Evolutionary conservation across 306 rosid genomes (phyloP), one percentile per base, ranked within the genome.

Genomic region (Aeschynomene evenia): DNA sequence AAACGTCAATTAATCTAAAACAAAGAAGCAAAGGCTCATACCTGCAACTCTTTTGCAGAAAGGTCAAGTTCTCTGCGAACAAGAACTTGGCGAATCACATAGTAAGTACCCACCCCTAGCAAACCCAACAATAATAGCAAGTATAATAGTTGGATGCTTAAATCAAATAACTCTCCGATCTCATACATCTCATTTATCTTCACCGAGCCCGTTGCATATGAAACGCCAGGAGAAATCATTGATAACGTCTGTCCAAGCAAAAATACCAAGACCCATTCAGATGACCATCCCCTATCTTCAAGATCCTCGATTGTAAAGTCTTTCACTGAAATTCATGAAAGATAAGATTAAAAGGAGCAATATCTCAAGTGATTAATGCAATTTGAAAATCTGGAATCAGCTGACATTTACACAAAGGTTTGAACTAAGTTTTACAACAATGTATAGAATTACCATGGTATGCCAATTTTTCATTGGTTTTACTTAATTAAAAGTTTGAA

Each of bases 41-140:
- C 98, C 85, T 88, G 98, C 85, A 93, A 80, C 77, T 90, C 98
- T 78, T 93, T 93, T 69, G 98, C 98, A 68, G 98, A 93, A 82
- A 93, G 98, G 74, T 93, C 98, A 33, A 93, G 98, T 79, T 88
- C 98, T 72, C 97, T 86, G 33, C 97, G 96, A 48, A 93, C 97
- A 71, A 93, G 98, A 76, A 93, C 91, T 84, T 93, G 98, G 52
- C 97, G 94, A 66, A 93, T 79, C 64, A 90, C 98, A 58, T 75
- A 93, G 89, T 79, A 93, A 39, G 96, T 82, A 57, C 98, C 98
- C 21, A 68, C 70, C 46, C 98, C 98, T 18, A 93, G 88, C 85
- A 93, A 85, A 61, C 91, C 85, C 77, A 90, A 58, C 61, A 90
- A 71, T 42, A 87, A 43, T 72, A 90, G 43, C 87, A 93, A 79